phyloP scores from a whole-genome alignment of 2,329 filamentous ascomycete species.

The Pseudogymnoascus destructans region DNA sequence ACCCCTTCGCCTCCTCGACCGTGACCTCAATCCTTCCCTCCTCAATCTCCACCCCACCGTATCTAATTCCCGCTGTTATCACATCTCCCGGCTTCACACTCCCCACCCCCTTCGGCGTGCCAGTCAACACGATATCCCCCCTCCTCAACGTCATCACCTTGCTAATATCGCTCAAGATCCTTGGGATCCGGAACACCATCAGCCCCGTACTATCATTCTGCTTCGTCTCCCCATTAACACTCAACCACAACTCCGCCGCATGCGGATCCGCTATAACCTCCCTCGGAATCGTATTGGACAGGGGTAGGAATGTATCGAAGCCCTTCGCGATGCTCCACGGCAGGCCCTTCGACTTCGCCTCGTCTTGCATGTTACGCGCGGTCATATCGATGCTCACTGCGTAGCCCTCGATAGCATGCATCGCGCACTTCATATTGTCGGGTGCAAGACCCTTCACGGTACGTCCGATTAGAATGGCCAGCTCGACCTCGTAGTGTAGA shows the following conservation, averaged over 20 bases:
- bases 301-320: constrained; percentile 91
- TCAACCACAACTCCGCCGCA: constrained; percentile 72
- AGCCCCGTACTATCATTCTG: constrained; percentile 84
- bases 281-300: constrained; percentile 72
- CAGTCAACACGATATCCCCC: constrained; percentile 90
- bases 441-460: constrained; percentile 56
- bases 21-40: constrained; percentile 74
- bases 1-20: constrained; percentile 48
- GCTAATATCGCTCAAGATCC: constrained; percentile 80
- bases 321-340: constrained; percentile 96
- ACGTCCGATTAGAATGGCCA: constrained; percentile 81
- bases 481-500: constrained; percentile 90
- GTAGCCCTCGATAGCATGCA: constrained; percentile 82
- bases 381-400: constrained; percentile 95
- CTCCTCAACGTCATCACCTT: constrained; percentile 87
- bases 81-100: constrained; percentile 73
- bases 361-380: constrained; percentile 84
- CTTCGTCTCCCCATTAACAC: constrained; percentile 63
- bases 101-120: constrained; percentile 92
- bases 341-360: constrained; percentile 92
- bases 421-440: constrained; percentile 59
- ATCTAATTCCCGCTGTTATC: constrained; percentile 69
- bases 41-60: constrained; percentile 69
- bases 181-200: constrained; percentile 86
- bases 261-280: constrained; percentile 73